phyloP scores from a whole-genome alignment of 352 stramenopile species.

The Pseudoperonospora humuli region DNA sequence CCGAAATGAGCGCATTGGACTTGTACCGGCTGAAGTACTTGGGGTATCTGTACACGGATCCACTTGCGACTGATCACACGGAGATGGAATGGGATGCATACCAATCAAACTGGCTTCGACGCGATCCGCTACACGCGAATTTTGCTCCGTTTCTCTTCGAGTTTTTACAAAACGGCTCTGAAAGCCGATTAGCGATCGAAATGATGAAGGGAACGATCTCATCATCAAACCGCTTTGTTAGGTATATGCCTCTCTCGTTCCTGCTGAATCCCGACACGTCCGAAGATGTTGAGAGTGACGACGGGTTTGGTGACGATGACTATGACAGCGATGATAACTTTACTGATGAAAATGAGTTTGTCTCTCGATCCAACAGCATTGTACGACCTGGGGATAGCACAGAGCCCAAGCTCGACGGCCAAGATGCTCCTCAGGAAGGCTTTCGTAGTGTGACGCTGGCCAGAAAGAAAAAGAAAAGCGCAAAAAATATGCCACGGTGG shows the following conservation, averaged over 20 bases:
- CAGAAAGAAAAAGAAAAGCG: slow-evolving; percentile 67
- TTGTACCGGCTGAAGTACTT: slow-evolving; percentile 75
- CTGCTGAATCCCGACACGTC: slow-evolving; percentile 67
- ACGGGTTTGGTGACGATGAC: slow-evolving; percentile 43
- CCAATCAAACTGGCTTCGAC: slow-evolving; percentile 14
- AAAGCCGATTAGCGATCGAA: slow-evolving; percentile 55
- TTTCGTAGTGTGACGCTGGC: slow-evolving; percentile 20
- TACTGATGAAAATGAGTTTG: slow-evolving; percentile 50
- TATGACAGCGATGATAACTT: slow-evolving; percentile 72
- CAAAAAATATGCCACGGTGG: slow-evolving; percentile 67
- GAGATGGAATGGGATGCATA: slow-evolving; percentile 39
- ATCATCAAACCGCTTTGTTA: slow-evolving; percentile 71
- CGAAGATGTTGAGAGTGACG: slow-evolving; percentile 57
- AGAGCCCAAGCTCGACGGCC: slow-evolving; percentile 28
- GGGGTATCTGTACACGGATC: slow-evolving; percentile 76
- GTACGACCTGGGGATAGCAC: slow-evolving; percentile 20
- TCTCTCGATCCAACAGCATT: slow-evolving; percentile 33
- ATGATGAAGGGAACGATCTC: slow-evolving; percentile 72
- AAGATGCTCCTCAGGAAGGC: slow-evolving; percentile 28
- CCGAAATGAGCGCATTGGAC: slow-evolving; percentile 64
- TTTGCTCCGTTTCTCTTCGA: slow-evolving; percentile 69
- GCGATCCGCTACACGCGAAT: slow-evolving; percentile 33
- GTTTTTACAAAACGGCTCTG: slow-evolving; percentile 56
- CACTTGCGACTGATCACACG: slow-evolving; percentile 49
- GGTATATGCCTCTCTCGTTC: slow-evolving; percentile 75